Conservation (phyloP, 1,284 basidiomycete genomes). For the Irpex sp. region DNA sequence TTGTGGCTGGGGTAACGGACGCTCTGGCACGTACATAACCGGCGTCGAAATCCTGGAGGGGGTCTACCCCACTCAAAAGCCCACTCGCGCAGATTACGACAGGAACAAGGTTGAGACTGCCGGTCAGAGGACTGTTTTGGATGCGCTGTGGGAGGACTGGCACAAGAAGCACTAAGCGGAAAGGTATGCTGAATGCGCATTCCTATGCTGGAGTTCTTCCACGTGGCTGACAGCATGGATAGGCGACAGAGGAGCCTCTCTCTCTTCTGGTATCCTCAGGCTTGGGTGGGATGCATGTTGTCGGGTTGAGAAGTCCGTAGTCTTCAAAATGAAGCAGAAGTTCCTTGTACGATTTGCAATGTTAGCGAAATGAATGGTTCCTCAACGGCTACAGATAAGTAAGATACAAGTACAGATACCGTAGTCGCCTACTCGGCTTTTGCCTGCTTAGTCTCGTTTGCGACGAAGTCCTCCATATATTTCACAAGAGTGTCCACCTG, state of each 20-base stretch:
- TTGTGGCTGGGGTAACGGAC: neutral
- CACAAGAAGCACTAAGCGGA: neutral
- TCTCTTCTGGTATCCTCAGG: no score
- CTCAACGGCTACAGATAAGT: no score
- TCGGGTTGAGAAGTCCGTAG: no score
- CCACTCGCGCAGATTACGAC: neutral
- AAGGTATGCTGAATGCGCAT: neutral
- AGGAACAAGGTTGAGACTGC: neutral
- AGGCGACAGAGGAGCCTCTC: neutral
- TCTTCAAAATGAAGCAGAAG: no score
- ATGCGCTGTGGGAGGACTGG: neutral
- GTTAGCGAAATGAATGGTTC: neutral
- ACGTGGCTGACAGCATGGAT: neutral
- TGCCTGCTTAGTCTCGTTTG: conserved; percentile 13
- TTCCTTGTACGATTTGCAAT: neutral
- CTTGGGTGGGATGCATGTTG: no score
- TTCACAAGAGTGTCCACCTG: conserved; percentile 60
- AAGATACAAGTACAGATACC: no score
- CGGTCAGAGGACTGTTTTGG: neutral
- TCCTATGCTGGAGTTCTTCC: no score
- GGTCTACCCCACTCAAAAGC: neutral
- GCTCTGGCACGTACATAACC: neutral
- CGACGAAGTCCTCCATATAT: conserved; percentile 58
- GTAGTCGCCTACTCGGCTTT: neutral
- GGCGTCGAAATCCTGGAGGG: neutral